Base-by-base conservation (phyloP, 768 basidiomycete genomes). In the Boletus speciosus region DNA sequence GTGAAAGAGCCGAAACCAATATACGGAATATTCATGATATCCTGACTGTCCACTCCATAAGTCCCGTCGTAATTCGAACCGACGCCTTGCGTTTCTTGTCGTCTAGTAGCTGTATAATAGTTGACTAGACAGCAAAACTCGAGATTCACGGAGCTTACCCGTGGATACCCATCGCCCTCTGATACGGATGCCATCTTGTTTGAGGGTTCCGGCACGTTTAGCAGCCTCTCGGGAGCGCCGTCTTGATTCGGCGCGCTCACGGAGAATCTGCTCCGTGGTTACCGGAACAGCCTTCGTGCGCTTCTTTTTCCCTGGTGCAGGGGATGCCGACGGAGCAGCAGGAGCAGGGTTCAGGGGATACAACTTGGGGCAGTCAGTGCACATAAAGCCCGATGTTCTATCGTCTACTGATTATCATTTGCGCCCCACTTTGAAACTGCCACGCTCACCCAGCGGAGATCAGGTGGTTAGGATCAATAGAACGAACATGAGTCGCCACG, bases 21-120 rank as follows among this genome's bases (percentile, higher is more conserved):
- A 11, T 78, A 38, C 0, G 81, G 81, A 52, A 83, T 82, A 49
- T 68, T 80, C 51, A 76, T 56, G 47, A 88, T 83, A 56, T 87
- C 86, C 59, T 84, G 80, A 51, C 78, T 81, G 64, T 88, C 86
- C 19, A 87, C 82, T 34, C 85, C 85, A 34, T 73, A 72, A n/a
- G 81, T 75, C 1, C 86, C 86, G 62, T 88, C 81, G 54, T 80
- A 83, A 27, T 74, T 72, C 23, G 85, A 61, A 27, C 83, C 82
- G 34, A 78, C 57, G 40, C 63, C 66, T 47, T 72, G 62, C 41
- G 75, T 70, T 58, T 72, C 67, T 54, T 82, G 80, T 36, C 78
- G 75, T 61, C 71, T 77, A 36, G 81, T 78, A 56, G 71, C 79
- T 81, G 61, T 42, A 44, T 40, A 39, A 52, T 31, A 36, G 34